Evolutionary conservation across 1,284 basidiomycete genomes (phyloP), one percentile per base, ranked within the genome.

Genomic region (Prillingera fragicola): DNA sequence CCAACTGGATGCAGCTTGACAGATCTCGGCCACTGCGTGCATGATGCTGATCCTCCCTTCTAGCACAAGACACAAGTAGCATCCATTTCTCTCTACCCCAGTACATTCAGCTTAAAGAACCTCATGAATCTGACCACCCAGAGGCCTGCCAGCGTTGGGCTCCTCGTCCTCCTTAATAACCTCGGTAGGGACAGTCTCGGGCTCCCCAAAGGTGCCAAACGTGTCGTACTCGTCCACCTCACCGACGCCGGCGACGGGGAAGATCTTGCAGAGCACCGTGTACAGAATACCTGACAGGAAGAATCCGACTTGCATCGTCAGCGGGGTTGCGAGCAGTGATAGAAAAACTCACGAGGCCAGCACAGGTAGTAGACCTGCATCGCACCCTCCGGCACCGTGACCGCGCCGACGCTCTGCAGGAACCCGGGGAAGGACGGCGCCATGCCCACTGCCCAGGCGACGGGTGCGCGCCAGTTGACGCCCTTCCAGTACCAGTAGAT

Each of bases 351-450:
- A 55, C 46, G 45, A 13, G 62, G 60, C 50, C 62, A 70, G 12
- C 65, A 67, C 15, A 72, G 57, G 25, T 65, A 68, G 51, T 68
- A 69, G 31, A 67, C 55, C 28, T 64, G 50, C 9, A 52, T 43
- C 8, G 61, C 61, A 0, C 62, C 60, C 1, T 44, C 21, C 9
- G 58, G 43, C 12, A 71, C 59, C 2, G 49, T 43, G 22, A 62
- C 59, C 1, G 60, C 63, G 29, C 13, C 29, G 5, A 65, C 58
- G 10, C 44, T 59, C 5, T 59, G 59, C 9, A 62, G 29, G 48
- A 73, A 74, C 0, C 72, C 72, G 0, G 69, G 63, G 23, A 71
- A 59, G 4, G 58, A 56, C 17, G 69, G 66, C 15, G 57, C 66
- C 22, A 72, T 60, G 14, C 69, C 71, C 9, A 59, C 54, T 3